Evolutionary conservation across 1,284 basidiomycete species (phyloP).

Genomic region (Somion occarium): DNA sequence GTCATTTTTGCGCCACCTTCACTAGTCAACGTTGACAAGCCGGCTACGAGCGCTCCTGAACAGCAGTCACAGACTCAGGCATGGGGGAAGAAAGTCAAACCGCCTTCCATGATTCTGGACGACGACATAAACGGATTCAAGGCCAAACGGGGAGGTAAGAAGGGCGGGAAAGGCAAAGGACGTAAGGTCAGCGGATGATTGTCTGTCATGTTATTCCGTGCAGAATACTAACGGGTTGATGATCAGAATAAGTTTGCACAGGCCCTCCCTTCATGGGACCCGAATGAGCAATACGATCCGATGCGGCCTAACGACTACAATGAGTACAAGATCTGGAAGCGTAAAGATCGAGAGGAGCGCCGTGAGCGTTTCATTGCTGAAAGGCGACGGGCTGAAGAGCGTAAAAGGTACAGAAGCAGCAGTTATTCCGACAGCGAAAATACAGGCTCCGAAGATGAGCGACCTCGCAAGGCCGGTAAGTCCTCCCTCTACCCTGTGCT

Average conservation of each 20-base stretch:
- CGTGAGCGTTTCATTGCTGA: constrained; percentile 54
- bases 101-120: constrained; percentile 83
- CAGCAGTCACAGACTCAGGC: constrained; percentile 31
- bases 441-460: constrained; percentile 61
- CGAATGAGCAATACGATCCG: constrained; percentile 74
- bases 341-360: constrained; percentile 66
- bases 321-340: constrained; percentile 76
- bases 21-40: constrained; percentile 34
- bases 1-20: constrained; percentile 69
- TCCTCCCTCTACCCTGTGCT: constrained; percentile 8
- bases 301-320: constrained; percentile 82
- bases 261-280: constrained; percentile 62
- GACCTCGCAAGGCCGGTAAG: constrained; percentile 68
- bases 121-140: constrained; percentile 86
- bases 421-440: constrained; percentile 64
- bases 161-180: constrained; percentile 55
- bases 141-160: constrained; percentile 44
- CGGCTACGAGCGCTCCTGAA: constrained; percentile 27
- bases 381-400: constrained; percentile 49
- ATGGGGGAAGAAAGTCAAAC: constrained; percentile 84
- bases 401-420: constrained; percentile 53
- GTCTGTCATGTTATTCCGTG: constrained; percentile 10
- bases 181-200: constrained; percentile 18
- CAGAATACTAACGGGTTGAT: background rate
- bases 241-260: constrained; percentile 57